These are phyloP conservation scores for Wallacemonas sp. DNA, from an alignment of 208 protist genomes.

Conservation along the genomic window DNA sequence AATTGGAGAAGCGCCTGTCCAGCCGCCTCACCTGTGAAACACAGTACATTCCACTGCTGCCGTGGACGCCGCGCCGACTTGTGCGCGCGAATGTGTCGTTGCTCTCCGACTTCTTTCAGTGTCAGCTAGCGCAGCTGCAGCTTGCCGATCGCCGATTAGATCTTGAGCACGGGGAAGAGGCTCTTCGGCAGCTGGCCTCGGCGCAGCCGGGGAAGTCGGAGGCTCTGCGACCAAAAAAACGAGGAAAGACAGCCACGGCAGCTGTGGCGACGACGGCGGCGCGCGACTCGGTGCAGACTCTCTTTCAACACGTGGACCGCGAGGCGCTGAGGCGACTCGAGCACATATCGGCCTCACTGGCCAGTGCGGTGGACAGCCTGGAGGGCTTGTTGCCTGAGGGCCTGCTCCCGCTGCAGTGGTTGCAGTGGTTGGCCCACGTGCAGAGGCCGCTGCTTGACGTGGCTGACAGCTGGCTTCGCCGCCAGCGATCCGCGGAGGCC, in stretches of 20 bases:
- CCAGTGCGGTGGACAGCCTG: background rate
- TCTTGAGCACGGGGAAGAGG: background rate
- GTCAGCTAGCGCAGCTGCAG: slow-evolving; percentile 7
- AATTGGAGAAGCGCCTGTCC: slow-evolving; percentile 82
- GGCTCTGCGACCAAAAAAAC: too few relatives aligned
- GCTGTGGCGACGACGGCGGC: too few relatives aligned
- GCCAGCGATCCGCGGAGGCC: background rate
- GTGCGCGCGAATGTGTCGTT: slow-evolving; percentile 48
- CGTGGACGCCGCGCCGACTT: slow-evolving; percentile 51
- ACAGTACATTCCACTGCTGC: slow-evolving; percentile 69
- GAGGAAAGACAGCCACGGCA: too few relatives aligned
- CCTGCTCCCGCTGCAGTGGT: background rate
- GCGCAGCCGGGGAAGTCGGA: background rate
- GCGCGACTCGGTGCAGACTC: background rate
- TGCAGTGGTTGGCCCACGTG: background rate
- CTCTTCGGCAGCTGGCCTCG: background rate
- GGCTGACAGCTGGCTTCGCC: background rate
- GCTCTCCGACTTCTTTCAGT: slow-evolving; percentile 21
- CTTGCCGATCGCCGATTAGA: slow-evolving; percentile 8
- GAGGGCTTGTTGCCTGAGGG: background rate
- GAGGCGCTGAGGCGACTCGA: background rate
- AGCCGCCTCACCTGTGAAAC: slow-evolving; percentile 81
- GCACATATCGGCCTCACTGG: background rate
- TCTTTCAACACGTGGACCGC: background rate
- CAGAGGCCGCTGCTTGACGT: background rate